Evolutionary conservation across 2,329 filamentous ascomycete genomes (phyloP), one percentile per base, ranked within the genome.

Genomic region (Trichoderma arundinaceum): DNA sequence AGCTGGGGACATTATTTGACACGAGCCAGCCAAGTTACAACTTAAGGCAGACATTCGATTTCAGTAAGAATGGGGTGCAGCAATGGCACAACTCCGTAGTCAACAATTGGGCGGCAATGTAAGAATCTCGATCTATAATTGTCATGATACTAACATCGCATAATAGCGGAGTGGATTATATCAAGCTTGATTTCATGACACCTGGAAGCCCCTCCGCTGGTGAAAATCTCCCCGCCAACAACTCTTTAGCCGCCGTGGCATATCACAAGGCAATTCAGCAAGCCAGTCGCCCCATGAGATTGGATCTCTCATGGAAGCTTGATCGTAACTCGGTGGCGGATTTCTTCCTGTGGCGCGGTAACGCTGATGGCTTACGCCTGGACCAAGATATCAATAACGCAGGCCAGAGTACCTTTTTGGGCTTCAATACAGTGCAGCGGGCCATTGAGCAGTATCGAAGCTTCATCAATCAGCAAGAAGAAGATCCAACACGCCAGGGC

Each of bases 1-100:
- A 61, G 22, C 15, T 61, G 19, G 58, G 58, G 22, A 19, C 33
- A n/a, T 28, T 61, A 2, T 61, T 61, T 15, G 58, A 61, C 33
- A 39, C 44, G 7, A 61, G 44, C 28, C 58, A 61, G 12, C 58
- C 58, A 9, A 61, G 58, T n/a, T 61, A 61, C 35, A 61, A 61
- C n/a, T 15, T 61, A 13, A 51, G 58, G 22, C 58, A 61, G 35
- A 61, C 58, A 1, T 61, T 61, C 28, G 58, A 61, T 32, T 61
- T 61, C 17, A 41, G 58, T 35, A 49, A 49, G 22, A 33, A 61
- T 22, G 58, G 58, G 9, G 58, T 61, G 38, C 58, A 61, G 4
- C 58, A 61, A 41, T 61, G 58, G 58, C 58, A 61, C n/a, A 51
- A 61, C 32, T 61, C 58, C 32, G 58, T 61, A 3, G 58, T 61